A percentile compares a stretch with the other conserved stretches of the same genome.
phyloP scores from a whole-genome alignment of 441 rosid species.

The Sinapis alba region DNA sequence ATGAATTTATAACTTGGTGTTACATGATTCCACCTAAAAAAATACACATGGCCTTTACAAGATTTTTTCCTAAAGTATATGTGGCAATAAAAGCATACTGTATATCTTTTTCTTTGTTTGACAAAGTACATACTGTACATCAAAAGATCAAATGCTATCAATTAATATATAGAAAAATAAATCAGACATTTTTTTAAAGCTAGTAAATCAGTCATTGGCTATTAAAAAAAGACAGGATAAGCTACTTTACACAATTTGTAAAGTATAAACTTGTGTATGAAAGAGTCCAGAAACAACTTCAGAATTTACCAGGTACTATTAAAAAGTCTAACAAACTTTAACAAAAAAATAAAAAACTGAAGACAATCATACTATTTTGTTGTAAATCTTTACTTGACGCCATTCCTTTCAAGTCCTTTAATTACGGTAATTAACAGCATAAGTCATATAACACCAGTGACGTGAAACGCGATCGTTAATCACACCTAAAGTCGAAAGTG shows the following conservation, averaged over 20 bases:
- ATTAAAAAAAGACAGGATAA: neutral
- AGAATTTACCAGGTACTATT: neutral
- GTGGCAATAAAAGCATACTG: neutral
- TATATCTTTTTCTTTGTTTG: neutral
- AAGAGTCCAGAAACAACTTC: neutral
- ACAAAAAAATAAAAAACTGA: neutral
- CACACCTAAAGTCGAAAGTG: constrained; percentile 1
- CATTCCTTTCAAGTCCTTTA: constrained; percentile 10
- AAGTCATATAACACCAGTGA: constrained; percentile 22
- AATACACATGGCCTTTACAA: neutral
- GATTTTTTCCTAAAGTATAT: neutral
- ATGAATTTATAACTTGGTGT: neutral
- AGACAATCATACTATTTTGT: neutral
- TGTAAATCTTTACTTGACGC: constrained; percentile 15
- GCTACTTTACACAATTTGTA: neutral
- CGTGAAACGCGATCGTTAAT: constrained; percentile 15
- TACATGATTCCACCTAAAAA: neutral
- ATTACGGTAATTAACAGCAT: constrained; percentile 13
- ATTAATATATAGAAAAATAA: neutral
- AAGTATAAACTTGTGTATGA: neutral
- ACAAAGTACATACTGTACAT: neutral
- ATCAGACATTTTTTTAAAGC: no score
- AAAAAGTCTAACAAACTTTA: neutral
- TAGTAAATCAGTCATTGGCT: neutral
- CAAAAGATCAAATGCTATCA: neutral